Base-by-base conservation (phyloP, 2,329 filamentous ascomycete genomes). In the Penicillium concentricum region DNA sequence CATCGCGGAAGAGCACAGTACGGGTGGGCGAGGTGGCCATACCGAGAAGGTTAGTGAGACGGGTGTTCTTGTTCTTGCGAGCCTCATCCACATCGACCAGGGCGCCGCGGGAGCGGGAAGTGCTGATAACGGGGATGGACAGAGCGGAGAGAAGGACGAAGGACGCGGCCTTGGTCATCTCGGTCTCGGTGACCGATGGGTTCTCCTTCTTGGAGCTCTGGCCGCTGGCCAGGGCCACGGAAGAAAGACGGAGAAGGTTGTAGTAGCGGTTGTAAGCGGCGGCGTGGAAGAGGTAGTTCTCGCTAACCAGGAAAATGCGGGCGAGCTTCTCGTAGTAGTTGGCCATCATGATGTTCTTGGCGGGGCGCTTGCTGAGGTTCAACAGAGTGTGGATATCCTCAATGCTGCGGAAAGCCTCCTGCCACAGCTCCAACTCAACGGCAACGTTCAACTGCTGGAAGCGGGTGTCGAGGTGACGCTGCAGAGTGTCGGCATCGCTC, bases 301-400 rank as follows among this genome's bases (percentile, higher is more conserved):
- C 94, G 76, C 93, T 96, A 65, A 97, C 94, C 61, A 99, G 86
- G 84, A 99, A 99, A 76, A 99, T 99, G 63, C 92, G 87, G 39
- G 94, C 97, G 57, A 99, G 87, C 81, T 97, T 97, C 84, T 99
- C 94, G 78, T 97, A 99, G 84, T 99, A 99, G 82, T 97, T 99
- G 79, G 94, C 94, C 94, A 99, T 99, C 94, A 99, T 97, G 73
- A 97, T 84, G 75, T 97, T 97, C 88, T 97, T 97, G 53, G 94
- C 89, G 38, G 92, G 92, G 54, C 94, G 90, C 85, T 97, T 97
- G 88, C 93, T 97, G 67, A 97, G 84, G 81, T 89, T 97, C 66
- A 99, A 87, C 54, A 99, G 86, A 50, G 92, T 97, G 81, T 99
- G 94, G 67, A 97, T 97, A 74, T 99, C 94, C 80, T 99, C 94